phyloP scores from a whole-genome alignment of 768 basidiomycete species.

The Hypholoma fasciculare region DNA sequence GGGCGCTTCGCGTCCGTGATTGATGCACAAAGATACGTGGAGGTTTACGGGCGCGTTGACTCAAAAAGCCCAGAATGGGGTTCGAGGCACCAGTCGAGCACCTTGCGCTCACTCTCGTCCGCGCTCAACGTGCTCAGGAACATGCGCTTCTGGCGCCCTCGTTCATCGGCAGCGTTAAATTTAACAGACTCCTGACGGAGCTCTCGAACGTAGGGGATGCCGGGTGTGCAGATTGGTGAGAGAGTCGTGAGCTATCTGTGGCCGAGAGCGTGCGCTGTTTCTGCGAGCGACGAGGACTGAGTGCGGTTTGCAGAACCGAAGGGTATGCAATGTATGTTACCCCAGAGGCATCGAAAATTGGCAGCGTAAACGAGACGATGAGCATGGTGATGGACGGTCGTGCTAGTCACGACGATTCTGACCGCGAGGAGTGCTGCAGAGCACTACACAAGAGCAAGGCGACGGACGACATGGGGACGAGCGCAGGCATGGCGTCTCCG shows the following conservation, averaged over 20 bases:
- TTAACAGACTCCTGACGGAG: conserved; percentile 78
- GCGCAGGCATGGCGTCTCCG: not conserved
- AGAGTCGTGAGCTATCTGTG: not conserved
- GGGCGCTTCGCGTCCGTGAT: conserved; percentile 36
- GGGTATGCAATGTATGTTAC: no score
- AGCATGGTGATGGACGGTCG: no score
- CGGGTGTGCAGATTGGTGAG: conserved; percentile 47
- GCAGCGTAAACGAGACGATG: conserved; percentile 15
- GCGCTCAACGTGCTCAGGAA: conserved; percentile 88
- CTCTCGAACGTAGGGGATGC: conserved; percentile 89
- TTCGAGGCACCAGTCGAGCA: conserved; percentile 91
- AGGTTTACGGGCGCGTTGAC: no score
- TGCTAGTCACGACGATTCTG: conserved; percentile 16
- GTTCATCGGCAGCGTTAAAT: conserved; percentile 82
- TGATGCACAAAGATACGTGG: no score
- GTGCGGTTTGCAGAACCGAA: conserved; percentile 7
- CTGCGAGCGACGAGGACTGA: conserved; percentile 5
- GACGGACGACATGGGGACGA: not conserved
- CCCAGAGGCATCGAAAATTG: conserved; percentile 6
- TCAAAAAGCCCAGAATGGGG: no score
- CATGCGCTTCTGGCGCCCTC: conserved; percentile 76
- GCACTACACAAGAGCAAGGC: conserved; percentile 20
- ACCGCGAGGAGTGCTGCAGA: conserved; percentile 25
- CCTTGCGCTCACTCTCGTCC: conserved; percentile 86
- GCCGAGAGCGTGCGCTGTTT: not conserved